Evolutionary conservation across 2,329 filamentous ascomycete genomes (phyloP), one percentile per base, ranked within the genome.

Genomic region (Pestalotiopsis sp.): DNA sequence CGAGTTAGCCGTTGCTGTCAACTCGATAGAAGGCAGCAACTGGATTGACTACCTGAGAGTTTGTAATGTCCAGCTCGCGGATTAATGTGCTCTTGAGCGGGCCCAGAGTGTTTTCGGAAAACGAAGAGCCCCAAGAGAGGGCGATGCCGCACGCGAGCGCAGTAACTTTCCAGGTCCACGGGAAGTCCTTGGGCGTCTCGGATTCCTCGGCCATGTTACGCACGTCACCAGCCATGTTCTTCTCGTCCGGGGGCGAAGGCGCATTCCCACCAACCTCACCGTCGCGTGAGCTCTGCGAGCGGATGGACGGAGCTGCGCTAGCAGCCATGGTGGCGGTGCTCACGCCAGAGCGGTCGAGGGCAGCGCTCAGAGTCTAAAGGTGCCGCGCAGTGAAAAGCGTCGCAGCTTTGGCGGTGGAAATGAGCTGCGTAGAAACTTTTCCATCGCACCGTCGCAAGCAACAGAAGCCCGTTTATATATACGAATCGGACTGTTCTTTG

Each of bases 81-180:
- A 66, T 56, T 13, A 66, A 13, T 13, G 74, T 75, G 20, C 57
- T 68, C 69, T 76, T 75, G 12, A 76, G 70, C 1, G 75, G 75
- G 0, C 75, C 75, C 0, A 76, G 70, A 0, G 72, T 75, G 14
- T 73, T 75, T 60, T 75, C 74, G 0, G 73, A 74, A 41, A 75
- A 75, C 0, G 73, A 75, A 7, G 74, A 75, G 27, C 73, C 74
- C 70, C 72, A 75, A 17, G 74, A 75, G 23, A 75, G 70, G 11
- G 67, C 67, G 17, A 75, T 59, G 52, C 73, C 73, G 41, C 72
- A 73, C 23, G 64, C 31, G 13, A 76, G 72, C 13, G 73, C 74
- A 1, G 65, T 72, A 5, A 72, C 41, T 49, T 75, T 75, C 73
- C 73, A 75, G 2, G 67, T 52, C 66, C 70, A 69, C 1, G 74